Evolutionary conservation across 768 basidiomycete genomes (phyloP).

Genomic region (Boletus subcaerulescens): DNA sequence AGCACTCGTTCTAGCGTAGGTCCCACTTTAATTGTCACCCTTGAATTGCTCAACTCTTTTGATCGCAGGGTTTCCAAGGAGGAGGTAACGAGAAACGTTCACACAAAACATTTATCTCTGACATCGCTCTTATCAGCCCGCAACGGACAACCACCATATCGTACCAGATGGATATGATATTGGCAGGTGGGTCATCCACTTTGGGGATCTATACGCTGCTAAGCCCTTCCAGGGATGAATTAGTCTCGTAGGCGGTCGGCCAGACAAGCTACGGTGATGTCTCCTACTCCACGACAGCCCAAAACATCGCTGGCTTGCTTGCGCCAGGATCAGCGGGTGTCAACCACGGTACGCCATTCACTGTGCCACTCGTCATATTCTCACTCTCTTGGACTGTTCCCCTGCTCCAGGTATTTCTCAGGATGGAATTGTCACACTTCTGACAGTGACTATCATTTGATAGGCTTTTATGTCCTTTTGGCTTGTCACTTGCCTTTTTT

Average conservation of each 20-base stretch:
- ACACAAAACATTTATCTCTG: not conserved
- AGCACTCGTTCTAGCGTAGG: constrained; percentile 52
- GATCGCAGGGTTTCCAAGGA: constrained; percentile 45
- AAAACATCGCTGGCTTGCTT: constrained; percentile 52
- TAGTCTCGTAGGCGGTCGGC: constrained; percentile 40
- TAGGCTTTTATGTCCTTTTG: not conserved
- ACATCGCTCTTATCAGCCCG: constrained; percentile 19
- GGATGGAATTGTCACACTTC: not conserved
- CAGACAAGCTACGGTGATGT: constrained; percentile 41
- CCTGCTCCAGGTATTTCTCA: constrained; percentile 48
- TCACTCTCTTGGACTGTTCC: not conserved
- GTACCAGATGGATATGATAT: constrained; percentile 46
- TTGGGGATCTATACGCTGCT: not conserved
- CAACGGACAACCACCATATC: constrained; percentile 38
- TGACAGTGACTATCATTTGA: constrained; percentile 39
- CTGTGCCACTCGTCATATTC: not conserved
- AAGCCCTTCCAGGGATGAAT: constrained; percentile 28
- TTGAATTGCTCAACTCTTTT: not conserved
- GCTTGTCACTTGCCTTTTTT: not conserved
- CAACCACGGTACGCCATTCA: constrained; percentile 43
- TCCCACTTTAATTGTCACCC: not conserved
- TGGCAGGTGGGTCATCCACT: constrained; percentile 34
- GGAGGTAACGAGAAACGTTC: constrained; percentile 24
- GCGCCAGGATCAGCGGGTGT: constrained; percentile 47
- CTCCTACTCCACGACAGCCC: constrained; percentile 44